Evolutionary conservation across 176 grass and related monocot species (phyloP), one percentile per base, ranked within the genome.

Genomic region (Juncus effusus): DNA sequence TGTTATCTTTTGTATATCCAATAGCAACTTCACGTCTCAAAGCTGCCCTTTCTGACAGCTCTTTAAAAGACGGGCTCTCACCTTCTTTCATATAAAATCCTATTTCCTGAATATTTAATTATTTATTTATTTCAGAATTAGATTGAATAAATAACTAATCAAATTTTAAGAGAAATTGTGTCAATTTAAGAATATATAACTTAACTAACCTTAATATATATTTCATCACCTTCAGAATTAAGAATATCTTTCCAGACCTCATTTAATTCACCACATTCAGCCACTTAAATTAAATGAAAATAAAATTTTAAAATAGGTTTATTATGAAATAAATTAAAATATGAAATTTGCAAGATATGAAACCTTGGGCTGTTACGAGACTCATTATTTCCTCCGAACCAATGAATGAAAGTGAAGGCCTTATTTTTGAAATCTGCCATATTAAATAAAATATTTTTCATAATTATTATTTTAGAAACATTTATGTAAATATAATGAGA

Each of bases 241-340:
- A 99, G 78, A 78, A 99, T 84, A 68, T 93, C 94, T 79, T 87
- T 99, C 94, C 94, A 99, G 35, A 99, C 94, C 77, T 74, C 85
- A 76, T 87, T 99, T 67, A 99, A 63, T 59, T 99, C 88, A 42
- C 66, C 68, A 70, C 76, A 84, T 80, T 86, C 80, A 28, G 94
- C 88, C 82, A 99, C 94, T 99, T 83, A 47, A 47, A 28, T 28
- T 28, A 28, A 36, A 13, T 8, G 8, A 56, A 6, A 10, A 28
- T 15, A 61, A 51, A 40, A 13, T 74, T 37, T 7, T 36, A 54
- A 56, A 11, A 76, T 69, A 64, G 39, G 39, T 49, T 82, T 13
- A 64, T n/a, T 51, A 74, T 76, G 54, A 79, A 57, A 65, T 10
- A 11, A 42, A 54, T 75, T 69, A 5, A 42, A 59, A 77, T 28